Percentiles rank a stretch among this genome's conserved stretches.
Conservation (phyloP, 768 basidiomycete genomes). For the Trametes elegans region DNA sequence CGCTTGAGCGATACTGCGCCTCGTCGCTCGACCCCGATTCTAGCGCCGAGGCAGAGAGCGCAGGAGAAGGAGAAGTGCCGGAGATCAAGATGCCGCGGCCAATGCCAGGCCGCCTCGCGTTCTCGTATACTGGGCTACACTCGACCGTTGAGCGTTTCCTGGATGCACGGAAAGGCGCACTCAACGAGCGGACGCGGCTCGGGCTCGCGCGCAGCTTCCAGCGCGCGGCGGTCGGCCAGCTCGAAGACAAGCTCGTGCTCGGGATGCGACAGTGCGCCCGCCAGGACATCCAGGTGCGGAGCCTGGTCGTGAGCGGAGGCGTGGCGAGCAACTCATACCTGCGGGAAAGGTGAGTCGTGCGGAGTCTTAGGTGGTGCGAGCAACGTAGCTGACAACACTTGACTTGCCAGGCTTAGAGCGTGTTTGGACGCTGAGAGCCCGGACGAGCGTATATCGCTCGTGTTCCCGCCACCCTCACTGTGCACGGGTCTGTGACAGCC, state of each 20-base stretch:
- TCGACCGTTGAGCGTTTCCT: slow-evolving; percentile 65
- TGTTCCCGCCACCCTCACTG: slow-evolving; percentile 74
- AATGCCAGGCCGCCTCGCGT: slow-evolving; percentile 54
- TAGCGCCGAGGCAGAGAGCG: background rate
- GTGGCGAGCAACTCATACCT: slow-evolving; percentile 86
- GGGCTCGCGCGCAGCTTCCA: slow-evolving; percentile 74
- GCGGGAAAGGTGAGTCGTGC: slow-evolving; percentile 52
- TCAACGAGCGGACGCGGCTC: slow-evolving; percentile 39
- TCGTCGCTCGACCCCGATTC: slow-evolving; percentile 25
- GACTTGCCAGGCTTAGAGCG: slow-evolving; percentile 31
- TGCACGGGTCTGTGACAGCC: slow-evolving; percentile 79
- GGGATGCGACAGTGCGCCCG: slow-evolving; percentile 45
- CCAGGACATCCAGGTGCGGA: slow-evolving; percentile 43
- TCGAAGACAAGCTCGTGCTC: slow-evolving; percentile 70
- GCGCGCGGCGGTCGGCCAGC: slow-evolving; percentile 62
- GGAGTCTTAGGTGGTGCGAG: background rate
- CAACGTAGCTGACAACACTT: slow-evolving; percentile 21
- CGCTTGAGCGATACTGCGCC: slow-evolving; percentile 70
- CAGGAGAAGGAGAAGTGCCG: background rate
- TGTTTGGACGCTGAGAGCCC: slow-evolving; percentile 30
- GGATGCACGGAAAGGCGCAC: slow-evolving; percentile 37
- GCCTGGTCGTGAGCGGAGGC: slow-evolving; percentile 86
- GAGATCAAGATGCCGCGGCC: slow-evolving; percentile 27
- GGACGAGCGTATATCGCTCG: slow-evolving; percentile 40
- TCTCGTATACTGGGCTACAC: slow-evolving; percentile 81